phyloP scores from a whole-genome alignment of 2,329 filamentous ascomycete genomes.

The Phaeosphaeria sp. region DNA sequence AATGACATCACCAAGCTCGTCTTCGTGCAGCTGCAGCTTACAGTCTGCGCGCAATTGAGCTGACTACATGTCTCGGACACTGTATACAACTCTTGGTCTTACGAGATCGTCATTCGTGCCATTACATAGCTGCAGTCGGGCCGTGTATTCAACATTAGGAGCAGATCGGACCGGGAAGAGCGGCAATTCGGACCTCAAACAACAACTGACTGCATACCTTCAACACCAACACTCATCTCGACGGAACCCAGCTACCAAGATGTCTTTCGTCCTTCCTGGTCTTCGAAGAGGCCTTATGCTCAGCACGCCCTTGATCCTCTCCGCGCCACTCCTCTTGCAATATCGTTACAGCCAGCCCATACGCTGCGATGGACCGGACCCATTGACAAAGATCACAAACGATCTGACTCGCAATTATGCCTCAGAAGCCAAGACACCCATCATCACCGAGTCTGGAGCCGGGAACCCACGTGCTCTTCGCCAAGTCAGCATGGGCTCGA shows the following conservation, averaged over 20 bases:
- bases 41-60: slow-evolving; percentile 1
- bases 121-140: background rate
- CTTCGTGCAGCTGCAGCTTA: background rate
- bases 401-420: slow-evolving; percentile 44
- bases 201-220: slow-evolving; percentile 25
- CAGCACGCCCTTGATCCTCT: slow-evolving; percentile 45
- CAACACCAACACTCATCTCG: slow-evolving; percentile 17
- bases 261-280: slow-evolving; percentile 50
- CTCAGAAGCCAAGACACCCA: slow-evolving; percentile 47
- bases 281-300: slow-evolving; percentile 47
- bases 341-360: slow-evolving; percentile 35
- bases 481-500: slow-evolving; percentile 56
- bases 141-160: slow-evolving; percentile 3
- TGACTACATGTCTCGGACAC: slow-evolving; percentile 19
- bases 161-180: background rate
- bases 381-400: slow-evolving; percentile 48
- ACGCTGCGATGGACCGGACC: slow-evolving; percentile 46
- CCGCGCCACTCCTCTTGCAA: slow-evolving; percentile 39
- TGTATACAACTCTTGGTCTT: background rate
- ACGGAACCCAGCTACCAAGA: slow-evolving; percentile 15
- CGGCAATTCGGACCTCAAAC: slow-evolving; percentile 13
- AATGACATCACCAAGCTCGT: slow-evolving; percentile 43
- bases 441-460: slow-evolving; percentile 46
- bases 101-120: background rate
- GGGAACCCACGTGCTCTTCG: slow-evolving; percentile 51